Percentiles rank a stretch among this genome's conserved stretches.
phyloP scores from a whole-genome alignment of 2,329 filamentous ascomycete species.

The Sporothrix sp. region DNA sequence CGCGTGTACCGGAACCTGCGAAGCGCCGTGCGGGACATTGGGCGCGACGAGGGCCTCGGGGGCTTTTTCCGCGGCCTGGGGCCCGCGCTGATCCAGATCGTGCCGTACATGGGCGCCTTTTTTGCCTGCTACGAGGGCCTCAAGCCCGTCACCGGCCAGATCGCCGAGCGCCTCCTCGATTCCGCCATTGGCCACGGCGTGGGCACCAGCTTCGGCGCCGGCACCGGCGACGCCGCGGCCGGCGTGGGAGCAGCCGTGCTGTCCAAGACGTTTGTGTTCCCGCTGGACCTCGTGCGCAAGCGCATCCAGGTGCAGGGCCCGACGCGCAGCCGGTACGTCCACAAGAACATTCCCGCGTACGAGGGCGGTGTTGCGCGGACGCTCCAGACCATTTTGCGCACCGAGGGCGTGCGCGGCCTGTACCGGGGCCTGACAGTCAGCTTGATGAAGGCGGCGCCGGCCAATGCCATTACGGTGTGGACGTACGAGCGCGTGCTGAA shows the following conservation, averaged over 20 bases:
- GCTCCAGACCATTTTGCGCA: slow-evolving; percentile 55
- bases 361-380: slow-evolving; percentile 54
- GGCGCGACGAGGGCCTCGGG: slow-evolving; percentile 57
- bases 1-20: slow-evolving; percentile 67
- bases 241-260: slow-evolving; percentile 70
- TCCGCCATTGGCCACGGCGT: slow-evolving; percentile 28
- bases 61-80: slow-evolving; percentile 86
- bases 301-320: slow-evolving; percentile 92
- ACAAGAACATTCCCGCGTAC: slow-evolving; percentile 83
- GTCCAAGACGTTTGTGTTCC: slow-evolving; percentile 85
- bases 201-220: neutral
- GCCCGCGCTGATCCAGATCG: slow-evolving; percentile 75
- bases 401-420: slow-evolving; percentile 68
- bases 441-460: slow-evolving; percentile 86
- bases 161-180: neutral
- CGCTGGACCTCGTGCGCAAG: slow-evolving; percentile 86
- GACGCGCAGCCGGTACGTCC: slow-evolving; percentile 66
- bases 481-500: slow-evolving; percentile 74
- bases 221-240: slow-evolving; percentile 72
- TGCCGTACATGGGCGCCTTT: slow-evolving; percentile 96
- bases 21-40: slow-evolving; percentile 62
- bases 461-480: slow-evolving; percentile 88
- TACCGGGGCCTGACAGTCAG: slow-evolving; percentile 86
- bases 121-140: slow-evolving; percentile 81
- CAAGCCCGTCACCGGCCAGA: neutral